Percentiles rank a stretch among this genome's conserved stretches.
Evolutionary conservation across 176 grass and related monocot species (phyloP).

Genomic region (Thinopyrum elongatum): DNA sequence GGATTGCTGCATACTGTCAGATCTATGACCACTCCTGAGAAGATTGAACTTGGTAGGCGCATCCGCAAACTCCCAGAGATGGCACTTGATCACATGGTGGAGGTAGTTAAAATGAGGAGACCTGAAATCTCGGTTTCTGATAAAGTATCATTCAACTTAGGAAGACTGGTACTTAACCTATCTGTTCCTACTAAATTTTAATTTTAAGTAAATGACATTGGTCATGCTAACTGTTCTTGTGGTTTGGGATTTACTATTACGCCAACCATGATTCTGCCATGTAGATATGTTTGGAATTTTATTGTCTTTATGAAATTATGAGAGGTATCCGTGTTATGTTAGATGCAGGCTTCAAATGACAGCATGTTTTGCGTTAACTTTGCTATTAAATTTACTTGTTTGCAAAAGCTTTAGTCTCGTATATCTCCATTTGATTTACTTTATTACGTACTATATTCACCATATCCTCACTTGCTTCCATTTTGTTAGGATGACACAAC

Average conservation of each 20-base stretch:
- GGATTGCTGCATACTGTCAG: slow-evolving; percentile 41
- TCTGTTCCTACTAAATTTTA: not conserved
- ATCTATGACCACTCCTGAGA: slow-evolving; percentile 69
- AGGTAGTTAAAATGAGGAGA: slow-evolving; percentile 46
- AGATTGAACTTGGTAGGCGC: slow-evolving; percentile 50
- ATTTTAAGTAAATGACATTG: not conserved
- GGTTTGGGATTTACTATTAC: not conserved
- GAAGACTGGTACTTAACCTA: slow-evolving; percentile 44
- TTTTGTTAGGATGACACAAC: slow-evolving; percentile 60
- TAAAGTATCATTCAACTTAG: slow-evolving; percentile 50
- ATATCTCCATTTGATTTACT: not conserved
- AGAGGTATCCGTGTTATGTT: not conserved
- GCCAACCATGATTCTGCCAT: not conserved
- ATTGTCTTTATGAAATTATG: not conserved
- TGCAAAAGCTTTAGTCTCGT: not conserved
- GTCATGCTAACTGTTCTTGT: not conserved
- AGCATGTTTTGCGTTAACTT: not conserved
- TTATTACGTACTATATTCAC: not conserved
- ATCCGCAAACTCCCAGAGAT: slow-evolving; percentile 73
- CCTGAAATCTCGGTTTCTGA: slow-evolving; percentile 38
- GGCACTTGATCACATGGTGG: slow-evolving; percentile 47
- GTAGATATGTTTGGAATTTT: not conserved
- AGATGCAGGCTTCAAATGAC: not conserved
- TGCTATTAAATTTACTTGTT: not conserved
- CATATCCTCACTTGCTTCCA: not conserved